Conservation (phyloP, 2,329 filamentous ascomycete genomes). For the Pyricularia sp. region DNA sequence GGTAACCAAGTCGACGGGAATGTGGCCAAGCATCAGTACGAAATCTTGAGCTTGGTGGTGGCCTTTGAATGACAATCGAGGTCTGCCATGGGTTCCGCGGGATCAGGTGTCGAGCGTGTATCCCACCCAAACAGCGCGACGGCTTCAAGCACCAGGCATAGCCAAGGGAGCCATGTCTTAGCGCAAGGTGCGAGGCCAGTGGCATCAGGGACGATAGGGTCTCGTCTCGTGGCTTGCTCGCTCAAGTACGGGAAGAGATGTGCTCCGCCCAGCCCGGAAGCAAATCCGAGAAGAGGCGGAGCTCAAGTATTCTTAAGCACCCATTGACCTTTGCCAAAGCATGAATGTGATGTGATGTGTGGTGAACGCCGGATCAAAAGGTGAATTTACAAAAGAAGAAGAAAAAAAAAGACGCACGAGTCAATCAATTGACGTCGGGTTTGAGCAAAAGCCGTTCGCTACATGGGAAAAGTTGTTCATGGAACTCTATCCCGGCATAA, state of each 20-base stretch:
- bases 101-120: not conserved
- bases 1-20: not conserved
- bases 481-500: not conserved
- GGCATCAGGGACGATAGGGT: not conserved
- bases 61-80: not conserved
- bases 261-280: constrained; percentile 1
- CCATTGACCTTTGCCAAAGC: not conserved
- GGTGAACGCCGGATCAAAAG: not conserved
- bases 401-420: not conserved
- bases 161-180: constrained; percentile 1
- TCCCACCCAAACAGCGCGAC: not conserved
- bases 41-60: not conserved
- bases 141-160: not conserved
- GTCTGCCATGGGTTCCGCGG: not conserved
- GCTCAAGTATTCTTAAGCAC: not conserved
- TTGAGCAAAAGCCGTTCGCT: no score
- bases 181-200: not conserved
- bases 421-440: not conserved
- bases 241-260: not conserved
- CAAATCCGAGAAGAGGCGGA: not conserved
- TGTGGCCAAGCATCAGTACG: not conserved
- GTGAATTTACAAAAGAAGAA: not conserved
- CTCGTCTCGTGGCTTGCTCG: not conserved
- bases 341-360: not conserved
- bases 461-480: not conserved